These are phyloP conservation scores for Manihot esculenta DNA, from an alignment of 441 rosid genomes.

Conservation along the genomic window DNA sequence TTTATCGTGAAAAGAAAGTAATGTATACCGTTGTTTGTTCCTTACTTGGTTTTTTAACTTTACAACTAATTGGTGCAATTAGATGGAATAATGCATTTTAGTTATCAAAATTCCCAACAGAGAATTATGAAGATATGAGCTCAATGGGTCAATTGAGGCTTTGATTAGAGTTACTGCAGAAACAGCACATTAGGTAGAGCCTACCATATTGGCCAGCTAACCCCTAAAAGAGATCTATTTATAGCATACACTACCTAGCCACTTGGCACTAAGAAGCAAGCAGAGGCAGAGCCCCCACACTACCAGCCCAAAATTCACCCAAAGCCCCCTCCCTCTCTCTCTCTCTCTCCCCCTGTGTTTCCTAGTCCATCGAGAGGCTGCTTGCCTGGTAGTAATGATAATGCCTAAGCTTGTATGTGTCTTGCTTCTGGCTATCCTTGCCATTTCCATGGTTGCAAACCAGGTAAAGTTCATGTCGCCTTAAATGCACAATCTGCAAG, in stretches of 20 bases:
- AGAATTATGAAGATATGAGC: neutral
- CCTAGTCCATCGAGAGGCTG: neutral
- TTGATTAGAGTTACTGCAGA: neutral
- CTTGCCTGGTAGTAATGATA: constrained; percentile 20
- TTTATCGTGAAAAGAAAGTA: too few species aligned
- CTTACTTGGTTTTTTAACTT: too few species aligned
- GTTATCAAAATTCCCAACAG: too few species aligned
- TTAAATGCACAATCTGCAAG: neutral
- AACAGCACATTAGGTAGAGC: neutral
- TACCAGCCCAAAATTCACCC: neutral
- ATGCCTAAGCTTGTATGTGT: constrained; percentile 33
- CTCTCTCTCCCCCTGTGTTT: neutral
- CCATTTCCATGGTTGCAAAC: constrained; percentile 33
- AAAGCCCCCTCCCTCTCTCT: constrained; percentile 1
- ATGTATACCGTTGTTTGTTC: too few species aligned
- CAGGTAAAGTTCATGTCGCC: neutral
- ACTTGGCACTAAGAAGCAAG: constrained; percentile 3
- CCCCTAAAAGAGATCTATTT: constrained; percentile 18
- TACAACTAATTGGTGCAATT: too few species aligned
- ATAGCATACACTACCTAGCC: constrained; percentile 15
- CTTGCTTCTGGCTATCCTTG: constrained; percentile 35
- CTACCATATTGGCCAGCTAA: neutral
- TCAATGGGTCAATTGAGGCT: neutral
- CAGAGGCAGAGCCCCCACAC: neutral
- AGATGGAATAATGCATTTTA: too few species aligned